A percentile compares a stretch with the other conserved stretches of the same genome.
Evolutionary conservation across 139 green algal genomes (phyloP).

Genomic region (Volvox africanus): DNA sequence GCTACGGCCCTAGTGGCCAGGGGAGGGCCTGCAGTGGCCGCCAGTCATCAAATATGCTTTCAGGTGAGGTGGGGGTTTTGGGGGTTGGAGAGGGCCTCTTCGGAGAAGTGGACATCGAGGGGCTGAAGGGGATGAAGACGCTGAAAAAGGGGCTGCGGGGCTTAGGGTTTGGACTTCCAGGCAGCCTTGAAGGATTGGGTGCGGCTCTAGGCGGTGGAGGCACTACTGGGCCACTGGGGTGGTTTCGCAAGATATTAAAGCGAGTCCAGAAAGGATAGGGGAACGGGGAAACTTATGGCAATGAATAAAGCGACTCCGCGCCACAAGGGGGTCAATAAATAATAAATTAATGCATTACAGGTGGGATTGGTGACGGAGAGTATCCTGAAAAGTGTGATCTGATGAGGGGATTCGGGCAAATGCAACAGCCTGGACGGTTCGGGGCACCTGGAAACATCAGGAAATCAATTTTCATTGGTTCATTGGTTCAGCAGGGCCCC

Average conservation of each 20-base stretch:
- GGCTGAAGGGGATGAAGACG: not conserved
- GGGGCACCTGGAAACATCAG: too few relatives aligned
- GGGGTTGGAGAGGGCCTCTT: not conserved
- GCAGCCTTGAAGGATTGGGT: not conserved
- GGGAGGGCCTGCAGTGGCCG: slow-evolving; percentile 60
- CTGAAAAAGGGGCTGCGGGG: not conserved
- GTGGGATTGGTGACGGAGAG: not conserved
- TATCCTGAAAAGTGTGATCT: not conserved
- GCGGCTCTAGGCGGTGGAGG: not conserved
- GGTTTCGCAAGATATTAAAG: not conserved
- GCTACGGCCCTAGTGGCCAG: slow-evolving; percentile 73
- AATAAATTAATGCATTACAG: not conserved
- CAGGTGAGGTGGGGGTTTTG: slow-evolving; percentile 49
- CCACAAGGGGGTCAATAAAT: not conserved
- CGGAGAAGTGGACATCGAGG: not conserved
- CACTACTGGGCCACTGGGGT: not conserved
- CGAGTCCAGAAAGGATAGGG: too few relatives aligned
- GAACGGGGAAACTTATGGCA: too few relatives aligned
- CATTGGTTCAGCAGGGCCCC: too few relatives aligned
- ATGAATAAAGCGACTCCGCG: too few relatives aligned
- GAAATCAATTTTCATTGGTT: not conserved
- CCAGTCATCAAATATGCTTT: slow-evolving; percentile 78
- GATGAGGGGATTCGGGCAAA: not conserved
- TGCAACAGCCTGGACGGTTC: not conserved
- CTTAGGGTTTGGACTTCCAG: not conserved